Evolutionary conservation across 164 flowering plant genomes (phyloP).

Genomic region (Litsea cubeba): DNA sequence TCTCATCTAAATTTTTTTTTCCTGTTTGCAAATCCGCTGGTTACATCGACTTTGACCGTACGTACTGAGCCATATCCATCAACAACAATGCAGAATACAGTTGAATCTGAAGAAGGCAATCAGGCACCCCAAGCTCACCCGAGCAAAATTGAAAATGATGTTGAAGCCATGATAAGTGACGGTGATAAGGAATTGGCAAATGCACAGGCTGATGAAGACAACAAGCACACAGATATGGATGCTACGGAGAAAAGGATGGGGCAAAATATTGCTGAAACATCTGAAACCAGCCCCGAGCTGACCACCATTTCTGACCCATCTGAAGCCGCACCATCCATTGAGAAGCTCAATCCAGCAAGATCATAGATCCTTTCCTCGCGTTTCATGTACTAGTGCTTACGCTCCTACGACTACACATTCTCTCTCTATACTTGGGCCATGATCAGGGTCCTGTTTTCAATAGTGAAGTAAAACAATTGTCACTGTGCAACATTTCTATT

Average conservation of each 20-base stretch:
- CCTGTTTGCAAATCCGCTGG: constrained; percentile 54
- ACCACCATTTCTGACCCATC: constrained; percentile 9
- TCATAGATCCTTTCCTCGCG: not conserved
- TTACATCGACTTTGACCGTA: constrained; percentile 56
- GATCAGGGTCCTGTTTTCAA: too few species aligned
- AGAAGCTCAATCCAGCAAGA: constrained; percentile 5
- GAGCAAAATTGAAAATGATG: constrained; percentile 23
- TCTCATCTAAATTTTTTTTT: not conserved
- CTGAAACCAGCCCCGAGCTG: not conserved
- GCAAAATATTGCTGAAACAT: not conserved
- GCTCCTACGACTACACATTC: too few species aligned
- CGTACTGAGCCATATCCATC: constrained; percentile 50
- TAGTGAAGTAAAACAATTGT: too few species aligned
- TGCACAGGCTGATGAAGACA: constrained; percentile 11
- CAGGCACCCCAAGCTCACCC: constrained; percentile 21
- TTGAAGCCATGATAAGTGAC: constrained; percentile 11
- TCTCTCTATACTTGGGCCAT: too few species aligned
- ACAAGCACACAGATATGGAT: constrained; percentile 2
- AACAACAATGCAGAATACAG: constrained; percentile 18
- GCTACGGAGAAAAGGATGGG: not conserved
- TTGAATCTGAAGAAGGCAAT: constrained; percentile 23
- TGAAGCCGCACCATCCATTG: constrained; percentile 13
- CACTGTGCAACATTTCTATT: too few species aligned
- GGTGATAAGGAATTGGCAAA: constrained; percentile 26
- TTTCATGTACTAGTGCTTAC: too few species aligned